phyloP scores from a whole-genome alignment of 192 early-diverging fungal species.

The Coemansia reversa region DNA sequence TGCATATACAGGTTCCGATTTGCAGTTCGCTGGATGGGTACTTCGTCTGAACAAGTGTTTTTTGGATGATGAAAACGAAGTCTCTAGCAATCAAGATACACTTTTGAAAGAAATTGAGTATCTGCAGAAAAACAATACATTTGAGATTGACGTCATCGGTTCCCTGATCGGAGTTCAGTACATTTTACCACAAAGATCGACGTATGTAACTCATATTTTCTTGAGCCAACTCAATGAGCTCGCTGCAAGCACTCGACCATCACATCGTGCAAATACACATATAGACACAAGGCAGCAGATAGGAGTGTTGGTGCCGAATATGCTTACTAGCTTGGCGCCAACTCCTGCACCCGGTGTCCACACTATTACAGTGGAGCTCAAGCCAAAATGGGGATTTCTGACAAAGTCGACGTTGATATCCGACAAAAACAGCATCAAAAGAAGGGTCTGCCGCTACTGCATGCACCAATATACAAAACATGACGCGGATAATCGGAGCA shows the following conservation, averaged over 20 bases:
- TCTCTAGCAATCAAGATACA: constrained; percentile 6
- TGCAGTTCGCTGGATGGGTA: constrained; percentile 25
- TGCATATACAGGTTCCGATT: constrained; percentile 52
- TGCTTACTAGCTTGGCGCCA: constrained; percentile 24
- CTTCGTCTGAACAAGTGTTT: constrained; percentile 33
- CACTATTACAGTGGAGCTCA: constrained; percentile 56
- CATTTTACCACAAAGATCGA: constrained; percentile 39
- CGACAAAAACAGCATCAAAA: constrained; percentile 47
- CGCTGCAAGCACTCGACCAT: constrained; percentile 44
- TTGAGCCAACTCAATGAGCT: constrained; percentile 36
- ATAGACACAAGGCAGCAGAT: constrained; percentile 52
- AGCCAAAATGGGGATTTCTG: constrained; percentile 78
- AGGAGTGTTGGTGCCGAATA: constrained; percentile 54
- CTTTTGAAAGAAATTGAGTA: neutral
- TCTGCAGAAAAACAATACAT: constrained; percentile 12
- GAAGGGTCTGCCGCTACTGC: constrained; percentile 68
- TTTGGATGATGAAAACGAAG: constrained; percentile 14
- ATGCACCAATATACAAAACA: constrained; percentile 69
- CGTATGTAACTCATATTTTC: constrained; percentile 24
- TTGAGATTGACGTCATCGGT: constrained; percentile 45
- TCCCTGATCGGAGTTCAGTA: constrained; percentile 53
- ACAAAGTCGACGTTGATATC: constrained; percentile 51
- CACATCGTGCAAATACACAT: constrained; percentile 36
- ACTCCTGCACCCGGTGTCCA: constrained; percentile 1
- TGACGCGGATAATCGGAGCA: constrained; percentile 24